Base-by-base conservation (phyloP, 352 stramenopile species). In the Phytophthora niederhauseri region DNA sequence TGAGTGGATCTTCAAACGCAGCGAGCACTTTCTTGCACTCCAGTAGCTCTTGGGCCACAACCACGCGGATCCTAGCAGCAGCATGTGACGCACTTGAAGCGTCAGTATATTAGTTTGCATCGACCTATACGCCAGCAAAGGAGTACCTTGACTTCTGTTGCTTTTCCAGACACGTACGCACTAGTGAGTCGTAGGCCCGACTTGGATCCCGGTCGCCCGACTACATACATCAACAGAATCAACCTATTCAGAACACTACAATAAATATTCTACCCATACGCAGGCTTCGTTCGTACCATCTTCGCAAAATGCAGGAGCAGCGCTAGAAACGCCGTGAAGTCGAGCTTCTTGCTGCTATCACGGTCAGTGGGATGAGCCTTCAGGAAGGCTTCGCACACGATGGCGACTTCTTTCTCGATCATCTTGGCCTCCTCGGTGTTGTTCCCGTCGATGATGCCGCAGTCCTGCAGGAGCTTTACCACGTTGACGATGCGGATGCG, bases 401-500 rank as follows among this genome's bases (percentile, higher is more conserved):
- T 92, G 52, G 78, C 56, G n/a, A 92, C 79, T 51, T 91, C 85
- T 54, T 84, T 91, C 49, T 92, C 80, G 57, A 91, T 73, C 65
- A 90, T 80, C 61, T 85, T 89, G 31, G 83, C 78, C 43, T 87
- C 76, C 20, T 83, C 80, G 0, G 73, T 85, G 48, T 77, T 69
- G 22, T 78, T 68, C 17, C 70, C 57, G 36, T 92, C 83, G 64
- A 92, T 90, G 50, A 92, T 78, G 3, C 77, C 80, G 61, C 87
- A 93, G 60, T 93, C 85, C 52, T 95, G 87, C 50, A 95, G 78
- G 19, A 95, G 74, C 55, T 87, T 89, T 50, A 92, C 80, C 22
- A 93, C 79, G 46, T 81, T 92, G 56, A 69, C 70, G 19, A 89
- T 72, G 59, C 85, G 82, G 64, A 95, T 90, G 30, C 79, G 74